phyloP scores from a whole-genome alignment of 257 asterid genomes.

The Solanum tacnaense region DNA sequence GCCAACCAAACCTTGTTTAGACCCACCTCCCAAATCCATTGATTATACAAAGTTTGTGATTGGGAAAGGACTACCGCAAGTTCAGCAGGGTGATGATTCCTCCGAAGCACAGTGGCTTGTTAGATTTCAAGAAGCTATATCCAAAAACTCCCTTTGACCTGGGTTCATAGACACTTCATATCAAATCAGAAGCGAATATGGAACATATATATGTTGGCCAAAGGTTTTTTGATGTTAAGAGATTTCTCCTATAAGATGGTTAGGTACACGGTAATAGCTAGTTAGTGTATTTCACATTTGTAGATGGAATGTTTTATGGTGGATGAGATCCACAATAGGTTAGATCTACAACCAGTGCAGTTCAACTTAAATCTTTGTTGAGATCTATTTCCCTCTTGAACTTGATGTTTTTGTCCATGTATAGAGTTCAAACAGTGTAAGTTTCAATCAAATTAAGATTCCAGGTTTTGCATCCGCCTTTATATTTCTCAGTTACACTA shows the following conservation, averaged over 20 bases:
- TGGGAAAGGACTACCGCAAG: conserved; percentile 34
- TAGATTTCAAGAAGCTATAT: conserved; percentile 75
- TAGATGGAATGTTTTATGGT: neutral
- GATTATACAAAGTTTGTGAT: conserved; percentile 48
- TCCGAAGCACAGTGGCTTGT: conserved; percentile 81
- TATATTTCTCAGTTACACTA: neutral
- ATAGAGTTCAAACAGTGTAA: neutral
- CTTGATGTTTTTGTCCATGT: neutral
- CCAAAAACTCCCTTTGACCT: conserved; percentile 53
- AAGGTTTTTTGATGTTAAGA: neutral
- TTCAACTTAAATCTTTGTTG: neutral
- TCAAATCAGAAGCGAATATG: neutral
- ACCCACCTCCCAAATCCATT: conserved; percentile 21
- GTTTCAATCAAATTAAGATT: neutral
- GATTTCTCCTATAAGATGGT: neutral
- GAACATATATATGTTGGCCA: neutral
- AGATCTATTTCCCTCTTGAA: neutral
- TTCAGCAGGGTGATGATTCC: conserved; percentile 33
- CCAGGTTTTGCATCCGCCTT: neutral
- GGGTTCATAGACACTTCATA: neutral
- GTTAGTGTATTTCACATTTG: neutral
- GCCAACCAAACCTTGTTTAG: conserved; percentile 23
- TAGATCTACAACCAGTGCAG: neutral
- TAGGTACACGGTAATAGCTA: neutral
- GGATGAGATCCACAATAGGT: neutral